Base-by-base conservation (phyloP, 371 early-diverging fungal genomes). In the Rhizopus arrhizus region DNA sequence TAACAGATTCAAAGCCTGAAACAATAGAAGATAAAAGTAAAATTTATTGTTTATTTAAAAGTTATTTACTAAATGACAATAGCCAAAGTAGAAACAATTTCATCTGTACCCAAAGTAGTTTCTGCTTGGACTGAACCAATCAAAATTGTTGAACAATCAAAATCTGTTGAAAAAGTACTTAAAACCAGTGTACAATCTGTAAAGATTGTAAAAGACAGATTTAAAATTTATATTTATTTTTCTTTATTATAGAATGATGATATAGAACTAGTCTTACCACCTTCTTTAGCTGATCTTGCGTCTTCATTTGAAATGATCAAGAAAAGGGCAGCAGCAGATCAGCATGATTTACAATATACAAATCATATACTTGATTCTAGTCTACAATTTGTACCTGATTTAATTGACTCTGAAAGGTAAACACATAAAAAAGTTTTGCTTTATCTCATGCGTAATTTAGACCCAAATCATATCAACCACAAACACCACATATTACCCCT, bases 401-500 rank as follows among this genome's bases (percentile, higher is more conserved):
- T 86, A 10, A 73, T 83, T 38, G 93, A 95, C 69, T 85, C 88
- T 11, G 92, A 91, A 71, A 78, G 68, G 67, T 66, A 57, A 41
- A 8, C 2, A 3, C 6, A 53, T 15, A 40, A 16, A n/a, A 47
- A 35, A 53, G 22, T 22, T 22, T 2, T 22, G 22, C 22, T 22
- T 22, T 22, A 22, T 22, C 22, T 22, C 22, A 22, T 2, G 10
- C 28, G 3, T n/a, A 8, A 13, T 52, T n/a, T 42, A 66, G 85
- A 56, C 89, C 89, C 22, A 87, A 87, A 61, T 62, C 77, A 12
- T 94, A 92, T 66, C 73, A 85, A 40, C 90, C 95, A 36, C 80
- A 85, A 67, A 82, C 82, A 34, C 93, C 95, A 33, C 89, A 86
- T 53, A 84, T 87, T 8, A 88, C 91, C 12, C 96, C 98, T 12